Base-by-base conservation (phyloP, 2,329 filamentous ascomycete species). In the Tolypocladium amazonense region DNA sequence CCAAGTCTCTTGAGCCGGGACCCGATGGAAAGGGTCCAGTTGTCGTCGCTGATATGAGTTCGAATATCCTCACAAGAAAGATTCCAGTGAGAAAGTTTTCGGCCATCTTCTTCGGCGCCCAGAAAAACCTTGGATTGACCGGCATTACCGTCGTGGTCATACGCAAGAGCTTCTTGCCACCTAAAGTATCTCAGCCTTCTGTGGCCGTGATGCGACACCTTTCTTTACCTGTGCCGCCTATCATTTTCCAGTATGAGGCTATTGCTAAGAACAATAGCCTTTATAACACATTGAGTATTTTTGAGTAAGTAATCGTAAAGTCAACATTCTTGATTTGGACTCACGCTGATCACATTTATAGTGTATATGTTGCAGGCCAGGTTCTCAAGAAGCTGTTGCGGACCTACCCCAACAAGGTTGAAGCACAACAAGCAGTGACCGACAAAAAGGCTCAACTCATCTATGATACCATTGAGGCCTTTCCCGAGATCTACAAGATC, bases 201-300 rank as follows among this genome's bases (percentile, higher is more conserved):
- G n/a, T n/a, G n/a, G n/a, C n/a, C 6, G 77, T 96, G 55, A 77
- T 97, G 69, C 83, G 92, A 61, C 80, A 86, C 61, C 82, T 97
- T 12, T 85, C 84, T 25, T 78, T 96, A n/a, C 85, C 89, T 1
- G 83, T 94, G 47, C 86, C 88, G 0, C 92, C 93, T 2, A 83
- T 90, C 23, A 83, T 97, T 50, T 78, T 97, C 55, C 84, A 90
- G 64, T 97, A 93, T 70, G 87, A 91, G 63, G 91, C 84, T 0
- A 88, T 94, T 65, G 88, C 89, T 45, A 95, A 95, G 80, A 95
- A 95, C 77, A 94, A 96, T 77, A 94, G 89, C 66, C 81, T 97
- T 33, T 97, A 97, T 79, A 97, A 97, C 76, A 97, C 93, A 0
- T 78, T 97, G 14, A 92, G 90, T 68, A 96, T 97, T 69, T 96